Evolutionary conservation across 306 rosid genomes (phyloP).

Genomic region (Citrullus mucosospermus): DNA sequence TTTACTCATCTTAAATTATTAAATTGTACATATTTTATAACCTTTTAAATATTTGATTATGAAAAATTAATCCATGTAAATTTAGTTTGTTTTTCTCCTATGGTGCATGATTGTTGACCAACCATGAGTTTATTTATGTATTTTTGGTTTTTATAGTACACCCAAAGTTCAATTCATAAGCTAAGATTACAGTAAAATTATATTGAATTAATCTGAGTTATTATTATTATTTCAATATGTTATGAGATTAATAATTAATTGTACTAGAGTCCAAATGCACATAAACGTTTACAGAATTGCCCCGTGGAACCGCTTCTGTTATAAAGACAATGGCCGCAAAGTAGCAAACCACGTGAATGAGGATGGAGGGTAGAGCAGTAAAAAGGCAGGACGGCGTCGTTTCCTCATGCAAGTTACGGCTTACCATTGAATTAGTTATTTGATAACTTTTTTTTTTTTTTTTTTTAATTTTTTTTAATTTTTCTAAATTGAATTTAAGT

Average conservation of each 20-base stretch:
- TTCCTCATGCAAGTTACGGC: slow-evolving; percentile 13
- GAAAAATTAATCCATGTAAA: not conserved
- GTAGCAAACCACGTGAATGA: not conserved
- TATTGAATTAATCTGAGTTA: not conserved
- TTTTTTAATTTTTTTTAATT: no score
- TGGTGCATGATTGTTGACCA: not conserved
- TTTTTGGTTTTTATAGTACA: no score
- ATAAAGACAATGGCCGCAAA: not conserved
- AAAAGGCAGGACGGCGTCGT: slow-evolving; percentile 4
- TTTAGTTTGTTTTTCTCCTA: not conserved
- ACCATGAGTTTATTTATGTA: not conserved
- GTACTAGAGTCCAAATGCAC: not conserved
- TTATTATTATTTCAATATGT: not conserved
- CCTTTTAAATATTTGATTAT: not conserved
- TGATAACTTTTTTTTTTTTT: no score
- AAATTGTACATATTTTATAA: no score
- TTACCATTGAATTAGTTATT: no score
- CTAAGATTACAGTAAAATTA: not conserved
- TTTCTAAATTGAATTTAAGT: no score
- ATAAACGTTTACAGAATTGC: not conserved
- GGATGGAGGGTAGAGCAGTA: not conserved
- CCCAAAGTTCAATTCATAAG: not conserved
- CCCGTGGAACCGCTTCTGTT: not conserved
- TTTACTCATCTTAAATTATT: no score
- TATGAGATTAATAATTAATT: not conserved